phyloP scores from a whole-genome alignment of 2,329 filamentous ascomycete species.

The Albophoma yamanashiensis region DNA sequence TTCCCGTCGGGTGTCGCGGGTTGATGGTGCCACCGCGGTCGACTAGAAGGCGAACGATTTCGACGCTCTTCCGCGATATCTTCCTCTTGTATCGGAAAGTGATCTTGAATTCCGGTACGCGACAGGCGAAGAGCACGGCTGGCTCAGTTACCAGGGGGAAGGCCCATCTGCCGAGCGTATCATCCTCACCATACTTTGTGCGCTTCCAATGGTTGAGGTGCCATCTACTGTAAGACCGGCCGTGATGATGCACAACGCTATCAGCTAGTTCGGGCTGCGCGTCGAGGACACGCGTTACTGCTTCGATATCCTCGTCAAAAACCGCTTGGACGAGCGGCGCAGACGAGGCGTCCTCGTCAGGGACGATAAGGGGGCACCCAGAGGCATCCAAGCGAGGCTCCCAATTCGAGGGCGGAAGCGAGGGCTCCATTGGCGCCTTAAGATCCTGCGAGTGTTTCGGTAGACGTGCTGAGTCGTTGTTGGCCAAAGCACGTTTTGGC shows the following conservation, averaged over 20 bases:
- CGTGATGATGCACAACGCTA: not conserved
- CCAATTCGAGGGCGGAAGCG: no score
- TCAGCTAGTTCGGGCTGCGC: not conserved
- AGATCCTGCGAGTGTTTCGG: no score
- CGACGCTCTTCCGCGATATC: not conserved
- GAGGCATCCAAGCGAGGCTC: not conserved
- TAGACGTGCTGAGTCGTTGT: no score
- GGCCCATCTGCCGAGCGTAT: not conserved
- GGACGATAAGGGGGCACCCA: not conserved
- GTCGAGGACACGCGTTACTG: not conserved
- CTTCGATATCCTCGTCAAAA: not conserved
- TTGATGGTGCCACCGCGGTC: no score
- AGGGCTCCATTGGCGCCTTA: no score
- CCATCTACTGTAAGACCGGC: not conserved
- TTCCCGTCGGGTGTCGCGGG: no score
- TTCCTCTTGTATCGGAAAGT: not conserved
- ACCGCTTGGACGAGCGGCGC: not conserved
- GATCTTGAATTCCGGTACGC: not conserved
- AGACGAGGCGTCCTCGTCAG: not conserved
- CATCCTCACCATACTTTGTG: not conserved
- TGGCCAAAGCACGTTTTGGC: no score
- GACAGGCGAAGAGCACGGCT: not conserved
- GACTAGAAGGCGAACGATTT: not conserved
- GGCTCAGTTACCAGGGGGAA: not conserved
- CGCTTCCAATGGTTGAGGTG: not conserved